Base-by-base conservation (phyloP, 176 grass and related monocot species). In the Raddia guianensis region DNA sequence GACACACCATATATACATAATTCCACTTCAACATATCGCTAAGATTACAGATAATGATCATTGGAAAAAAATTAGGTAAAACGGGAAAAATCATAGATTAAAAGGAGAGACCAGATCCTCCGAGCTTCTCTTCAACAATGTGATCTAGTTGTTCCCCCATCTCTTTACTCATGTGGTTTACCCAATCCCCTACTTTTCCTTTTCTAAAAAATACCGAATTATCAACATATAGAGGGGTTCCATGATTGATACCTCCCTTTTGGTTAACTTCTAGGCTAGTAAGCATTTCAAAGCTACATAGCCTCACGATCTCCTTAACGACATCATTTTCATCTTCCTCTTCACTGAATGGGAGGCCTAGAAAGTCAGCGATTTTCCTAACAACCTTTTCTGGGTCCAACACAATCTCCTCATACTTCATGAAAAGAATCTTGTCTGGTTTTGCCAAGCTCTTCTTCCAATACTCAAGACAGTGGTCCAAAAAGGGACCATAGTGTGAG, bases 401-500 rank as follows among this genome's bases (percentile, higher is more conserved):
- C 50, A 44, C 44, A 2, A 80, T 32, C 34, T 80, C 49, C 7
- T 80, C 64, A 27, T 69, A 80, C 50, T 80, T 80, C 1, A 69
- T 3, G 2, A 80, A 69, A 15, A 80, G n/a, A 10, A 57, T 37
- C 0, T 57, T 9, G 8, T 56, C 18, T 2, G 77, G 77, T 2
- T 35, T 80, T 0, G n/a, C n/a, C 0, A 68, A 12, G 10, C 63
- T 68, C 12, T 54, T 35, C 37, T 68, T 68, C 77, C 50, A 80
- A n/a, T 80, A 80, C 64, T 68, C 64, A 3, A 54, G 76, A 18
- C 18, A 55, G 63, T 67, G 76, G 68, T 68, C 61, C 63, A 18
- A 80, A 5, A 80, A 44, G 5, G 59, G 77, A 4, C 77, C 77
- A 45, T 16, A 46, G 5, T 49, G 63, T 3, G 63, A 79, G 49